These are phyloP conservation scores for Pochonia chlamydosporia DNA, from an alignment of 2,329 filamentous ascomycete species.

Conservation along the genomic window DNA sequence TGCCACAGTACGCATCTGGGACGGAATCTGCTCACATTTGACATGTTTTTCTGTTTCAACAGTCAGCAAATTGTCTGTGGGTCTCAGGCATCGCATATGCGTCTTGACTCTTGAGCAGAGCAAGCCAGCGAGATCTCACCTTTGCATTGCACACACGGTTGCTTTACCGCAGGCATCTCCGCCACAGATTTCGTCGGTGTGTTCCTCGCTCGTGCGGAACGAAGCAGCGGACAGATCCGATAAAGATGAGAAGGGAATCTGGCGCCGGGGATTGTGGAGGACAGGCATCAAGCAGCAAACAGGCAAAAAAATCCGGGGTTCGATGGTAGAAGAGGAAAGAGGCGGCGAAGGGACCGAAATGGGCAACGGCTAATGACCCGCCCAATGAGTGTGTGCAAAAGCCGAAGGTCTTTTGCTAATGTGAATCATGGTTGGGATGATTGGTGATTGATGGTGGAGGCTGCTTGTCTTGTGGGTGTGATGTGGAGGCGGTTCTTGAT, in stretches of 20 bases:
- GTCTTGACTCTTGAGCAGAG: background rate
- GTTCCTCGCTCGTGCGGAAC: background rate
- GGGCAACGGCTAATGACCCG: background rate
- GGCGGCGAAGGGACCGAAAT: background rate
- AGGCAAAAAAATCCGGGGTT: background rate
- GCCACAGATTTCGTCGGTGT: constrained; percentile 5
- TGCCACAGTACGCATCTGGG: background rate
- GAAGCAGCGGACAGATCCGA: background rate
- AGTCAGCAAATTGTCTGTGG: constrained; percentile 9
- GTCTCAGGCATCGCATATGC: background rate
- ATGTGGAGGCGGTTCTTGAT: too few relatives aligned
- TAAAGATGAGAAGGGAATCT: background rate
- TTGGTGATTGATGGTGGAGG: background rate
- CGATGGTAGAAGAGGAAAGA: background rate
- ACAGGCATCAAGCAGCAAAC: too few relatives aligned
- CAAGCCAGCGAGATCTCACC: constrained; percentile 14
- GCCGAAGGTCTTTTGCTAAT: background rate
- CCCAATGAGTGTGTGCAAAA: constrained; percentile 1
- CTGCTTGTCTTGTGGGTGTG: too few relatives aligned
- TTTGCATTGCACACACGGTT: constrained; percentile 30
- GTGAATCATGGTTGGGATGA: background rate
- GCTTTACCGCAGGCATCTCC: constrained; percentile 26
- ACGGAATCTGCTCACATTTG: constrained; percentile 23
- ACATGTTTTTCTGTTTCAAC: constrained; percentile 24
- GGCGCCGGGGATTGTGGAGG: background rate